Percentiles rank a stretch among this genome's conserved stretches.
Conservation (phyloP, 495 filamentous ascomycete genomes). For the Lophium mytilinum region DNA sequence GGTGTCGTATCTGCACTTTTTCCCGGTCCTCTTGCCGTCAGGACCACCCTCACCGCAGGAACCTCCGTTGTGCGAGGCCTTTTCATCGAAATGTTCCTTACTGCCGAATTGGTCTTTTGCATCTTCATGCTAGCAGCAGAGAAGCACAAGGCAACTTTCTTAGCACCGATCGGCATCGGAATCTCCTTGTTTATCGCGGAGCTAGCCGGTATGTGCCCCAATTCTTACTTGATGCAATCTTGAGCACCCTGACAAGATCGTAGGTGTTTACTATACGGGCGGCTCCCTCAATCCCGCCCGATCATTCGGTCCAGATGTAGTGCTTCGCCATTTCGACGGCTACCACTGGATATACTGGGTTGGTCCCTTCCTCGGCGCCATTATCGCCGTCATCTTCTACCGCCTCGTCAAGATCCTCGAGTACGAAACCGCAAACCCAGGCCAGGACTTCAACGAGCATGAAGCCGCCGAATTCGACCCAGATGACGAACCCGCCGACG, state of each 20-base stretch:
- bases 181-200: conserved; percentile 63
- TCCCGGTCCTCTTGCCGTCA: conserved; percentile 53
- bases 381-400: conserved; percentile 36
- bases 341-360: conserved; percentile 66
- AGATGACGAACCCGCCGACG: conserved; percentile 24
- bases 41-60: conserved; percentile 49
- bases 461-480: conserved; percentile 17
- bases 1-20: conserved; percentile 56
- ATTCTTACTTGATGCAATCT: neutral
- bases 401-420: conserved; percentile 47
- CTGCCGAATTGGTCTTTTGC: conserved; percentile 65
- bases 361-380: conserved; percentile 30
- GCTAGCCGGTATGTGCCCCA: conserved; percentile 45
- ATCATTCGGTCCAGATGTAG: conserved; percentile 61
- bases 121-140: conserved; percentile 79
- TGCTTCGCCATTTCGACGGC: conserved; percentile 53
- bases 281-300: conserved; percentile 67
- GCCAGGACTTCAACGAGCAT: conserved; percentile 48
- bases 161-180: conserved; percentile 74
- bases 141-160: conserved; percentile 71
- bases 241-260: neutral
- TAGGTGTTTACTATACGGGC: conserved; percentile 64
- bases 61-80: conserved; percentile 57
- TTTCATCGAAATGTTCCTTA: conserved; percentile 76
- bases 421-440: conserved; percentile 73